Evolutionary conservation across 2,329 filamentous ascomycete genomes (phyloP), one percentile per base, ranked within the genome.

Genomic region (Diplodia intermedia): DNA sequence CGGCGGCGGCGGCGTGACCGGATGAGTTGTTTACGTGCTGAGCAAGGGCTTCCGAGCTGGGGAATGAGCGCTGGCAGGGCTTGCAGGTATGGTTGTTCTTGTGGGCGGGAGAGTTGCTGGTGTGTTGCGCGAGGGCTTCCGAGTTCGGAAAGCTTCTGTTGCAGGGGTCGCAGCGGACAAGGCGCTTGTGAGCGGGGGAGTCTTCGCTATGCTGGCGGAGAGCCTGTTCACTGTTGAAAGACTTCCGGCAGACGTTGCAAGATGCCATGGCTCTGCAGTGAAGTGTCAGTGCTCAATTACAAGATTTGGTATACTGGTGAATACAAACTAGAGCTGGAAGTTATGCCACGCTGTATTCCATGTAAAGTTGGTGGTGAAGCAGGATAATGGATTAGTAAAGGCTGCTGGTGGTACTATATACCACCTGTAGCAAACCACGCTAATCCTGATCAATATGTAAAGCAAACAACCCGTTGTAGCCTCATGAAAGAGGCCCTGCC

Each of bases 101-200:
- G 60, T 63, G 60, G 18, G 47, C 43, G 11, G 60, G 47, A 23
- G 60, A 52, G 47, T 38, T 29, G 29, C n/a, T 29, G 11, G 8
- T 29, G 31, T 63, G 60, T n/a, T 52, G 60, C 2, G 18, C 29
- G n/a, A 63, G 29, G 9, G 60, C 60, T 20, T 63, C 60, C 11
- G 5, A 2, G 43, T 36, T 20, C 15, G 29, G 43, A 31, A 63
- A 63, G 11, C 9, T 0, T 26, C 23, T 63, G 47, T 52, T 63
- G 60, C 60, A 63, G 18, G 23, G 18, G 2, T 38, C 31, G 29
- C 60, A 63, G n/a, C n/a, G 40, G 15, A 26, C 31, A 15, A 26
- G 29, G 4, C 14, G 15, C 26, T 26, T 26, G 14, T 63, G 43
- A 1, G 60, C 47, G 1, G 60, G 60, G 2, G 47, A 38, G 60